Conservation (phyloP, 1,284 basidiomycete genomes). For the Trichosporon ovoides region DNA sequence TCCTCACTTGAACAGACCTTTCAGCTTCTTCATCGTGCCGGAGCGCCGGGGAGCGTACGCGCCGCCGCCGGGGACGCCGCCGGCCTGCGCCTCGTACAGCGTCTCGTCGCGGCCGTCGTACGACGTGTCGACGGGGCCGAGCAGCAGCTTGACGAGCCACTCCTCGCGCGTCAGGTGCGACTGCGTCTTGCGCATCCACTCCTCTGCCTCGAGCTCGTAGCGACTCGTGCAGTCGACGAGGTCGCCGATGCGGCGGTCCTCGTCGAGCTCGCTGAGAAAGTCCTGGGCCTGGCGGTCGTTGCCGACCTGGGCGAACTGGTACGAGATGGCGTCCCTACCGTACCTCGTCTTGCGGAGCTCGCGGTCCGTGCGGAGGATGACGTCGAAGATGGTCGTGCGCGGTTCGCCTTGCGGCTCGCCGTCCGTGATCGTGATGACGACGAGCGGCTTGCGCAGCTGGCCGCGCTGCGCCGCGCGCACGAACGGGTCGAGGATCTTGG, state of each 20-base stretch:
- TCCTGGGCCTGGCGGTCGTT: slow-evolving; percentile 16
- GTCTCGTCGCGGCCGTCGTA: slow-evolving; percentile 8
- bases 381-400: slow-evolving; percentile 6
- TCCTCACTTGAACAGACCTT: neutral
- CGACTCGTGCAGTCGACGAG: slow-evolving; percentile 14
- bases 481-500: slow-evolving; percentile 50
- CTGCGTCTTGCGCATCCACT: slow-evolving; percentile 15
- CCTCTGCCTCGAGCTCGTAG: slow-evolving; percentile 15
- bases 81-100: slow-evolving; percentile 1
- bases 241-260: slow-evolving; percentile 12
- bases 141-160: slow-evolving; percentile 13
- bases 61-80: neutral
- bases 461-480: slow-evolving; percentile 44
- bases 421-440: slow-evolving; percentile 49
- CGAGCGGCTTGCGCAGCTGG: slow-evolving; percentile 48
- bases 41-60: neutral
- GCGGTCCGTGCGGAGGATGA: slow-evolving; percentile 11
- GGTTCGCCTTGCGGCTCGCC: slow-evolving; percentile 15
- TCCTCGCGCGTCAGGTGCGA: slow-evolving; percentile 11
- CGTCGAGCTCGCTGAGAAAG: slow-evolving; percentile 15
- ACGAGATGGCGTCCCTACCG: slow-evolving; percentile 12
- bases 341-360: slow-evolving; percentile 12
- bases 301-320: slow-evolving; percentile 17
- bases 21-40: slow-evolving; percentile 5
- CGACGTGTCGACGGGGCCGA: slow-evolving; percentile 9